phyloP scores from a whole-genome alignment of 371 early-diverging fungal genomes.

The Dinochytrium kinnereticum region DNA sequence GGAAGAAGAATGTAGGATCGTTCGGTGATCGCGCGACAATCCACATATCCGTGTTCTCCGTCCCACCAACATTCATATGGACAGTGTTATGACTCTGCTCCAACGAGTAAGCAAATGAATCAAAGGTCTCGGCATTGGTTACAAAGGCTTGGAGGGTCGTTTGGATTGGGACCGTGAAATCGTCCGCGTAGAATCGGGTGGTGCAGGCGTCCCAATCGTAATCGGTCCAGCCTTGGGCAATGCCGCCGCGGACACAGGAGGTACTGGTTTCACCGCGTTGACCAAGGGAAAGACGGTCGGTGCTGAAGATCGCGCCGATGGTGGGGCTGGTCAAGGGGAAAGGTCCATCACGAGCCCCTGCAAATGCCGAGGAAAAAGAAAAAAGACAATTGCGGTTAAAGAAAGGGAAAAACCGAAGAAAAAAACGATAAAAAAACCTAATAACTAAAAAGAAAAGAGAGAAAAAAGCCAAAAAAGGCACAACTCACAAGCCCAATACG shows the following conservation, averaged over 20 bases:
- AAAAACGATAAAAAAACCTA: too few species aligned
- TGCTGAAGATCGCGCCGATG: slow-evolving; percentile 19
- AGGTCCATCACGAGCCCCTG: slow-evolving; percentile 25
- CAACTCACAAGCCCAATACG: slow-evolving; percentile 52
- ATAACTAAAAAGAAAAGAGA: too few species aligned
- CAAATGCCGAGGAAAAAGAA: too few species aligned
- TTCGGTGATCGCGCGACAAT: neutral
- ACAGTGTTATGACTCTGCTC: slow-evolving; percentile 29
- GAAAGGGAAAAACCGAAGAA: too few species aligned
- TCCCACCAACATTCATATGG: slow-evolving; percentile 29
- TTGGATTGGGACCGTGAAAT: neutral
- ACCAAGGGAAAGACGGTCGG: slow-evolving; percentile 11
- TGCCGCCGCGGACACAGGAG: slow-evolving; percentile 26
- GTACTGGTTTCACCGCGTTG: slow-evolving; percentile 1
- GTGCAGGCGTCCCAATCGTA: slow-evolving; percentile 13
- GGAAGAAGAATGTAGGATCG: slow-evolving; percentile 14
- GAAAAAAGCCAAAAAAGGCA: too few species aligned
- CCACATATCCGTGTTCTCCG: slow-evolving; percentile 1
- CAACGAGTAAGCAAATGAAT: slow-evolving; percentile 7
- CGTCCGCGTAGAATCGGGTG: slow-evolving; percentile 6
- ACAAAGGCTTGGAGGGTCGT: neutral
- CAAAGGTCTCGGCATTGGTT: slow-evolving; percentile 4
- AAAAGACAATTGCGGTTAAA: too few species aligned
- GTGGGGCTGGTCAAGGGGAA: slow-evolving; percentile 1
- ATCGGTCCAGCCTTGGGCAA: slow-evolving; percentile 28